Evolutionary conservation across 805 yeast species (phyloP).

Genomic region (Starmerella scarabaei): DNA sequence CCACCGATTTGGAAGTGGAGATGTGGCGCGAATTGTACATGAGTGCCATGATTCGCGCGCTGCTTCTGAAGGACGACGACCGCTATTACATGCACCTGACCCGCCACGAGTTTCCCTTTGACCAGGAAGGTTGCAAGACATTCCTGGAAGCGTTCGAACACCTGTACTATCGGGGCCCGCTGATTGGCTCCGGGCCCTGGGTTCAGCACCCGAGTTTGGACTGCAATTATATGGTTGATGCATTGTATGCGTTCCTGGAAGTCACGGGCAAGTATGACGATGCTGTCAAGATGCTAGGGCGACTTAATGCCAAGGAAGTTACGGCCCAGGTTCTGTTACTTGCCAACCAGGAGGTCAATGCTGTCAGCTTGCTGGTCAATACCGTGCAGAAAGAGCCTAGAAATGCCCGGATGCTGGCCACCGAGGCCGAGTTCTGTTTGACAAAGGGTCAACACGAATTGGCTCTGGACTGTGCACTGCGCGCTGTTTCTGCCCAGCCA

Average conservation of each 20-base stretch:
- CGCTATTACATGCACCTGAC: slow-evolving; percentile 68
- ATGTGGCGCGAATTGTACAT: slow-evolving; percentile 41
- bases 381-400: slow-evolving; percentile 36
- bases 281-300: slow-evolving; percentile 46
- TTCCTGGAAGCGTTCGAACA: slow-evolving; percentile 55
- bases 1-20: slow-evolving; percentile 30
- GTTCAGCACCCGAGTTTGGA: slow-evolving; percentile 53
- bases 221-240: slow-evolving; percentile 61
- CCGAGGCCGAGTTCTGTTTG: slow-evolving; percentile 53
- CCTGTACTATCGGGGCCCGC: slow-evolving; percentile 53
- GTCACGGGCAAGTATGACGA: slow-evolving; percentile 51
- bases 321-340: slow-evolving; percentile 32
- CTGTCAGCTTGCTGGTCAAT: slow-evolving; percentile 34
- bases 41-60: slow-evolving; percentile 60
- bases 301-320: slow-evolving; percentile 41
- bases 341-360: slow-evolving; percentile 36
- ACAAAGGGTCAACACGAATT: slow-evolving; percentile 39
- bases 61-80: slow-evolving; percentile 70
- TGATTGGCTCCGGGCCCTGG: slow-evolving; percentile 53
- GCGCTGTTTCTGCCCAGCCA: slow-evolving; percentile 57
- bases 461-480: slow-evolving; percentile 47
- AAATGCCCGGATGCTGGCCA: slow-evolving; percentile 43
- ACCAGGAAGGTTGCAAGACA: slow-evolving; percentile 34
- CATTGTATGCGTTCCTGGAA: slow-evolving; percentile 50
- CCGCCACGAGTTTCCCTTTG: slow-evolving; percentile 64